Percentiles rank a stretch among this genome's conserved stretches.
Conservation (phyloP, 2,329 filamentous ascomycete genomes). For the Hypomyces perniciosus region DNA sequence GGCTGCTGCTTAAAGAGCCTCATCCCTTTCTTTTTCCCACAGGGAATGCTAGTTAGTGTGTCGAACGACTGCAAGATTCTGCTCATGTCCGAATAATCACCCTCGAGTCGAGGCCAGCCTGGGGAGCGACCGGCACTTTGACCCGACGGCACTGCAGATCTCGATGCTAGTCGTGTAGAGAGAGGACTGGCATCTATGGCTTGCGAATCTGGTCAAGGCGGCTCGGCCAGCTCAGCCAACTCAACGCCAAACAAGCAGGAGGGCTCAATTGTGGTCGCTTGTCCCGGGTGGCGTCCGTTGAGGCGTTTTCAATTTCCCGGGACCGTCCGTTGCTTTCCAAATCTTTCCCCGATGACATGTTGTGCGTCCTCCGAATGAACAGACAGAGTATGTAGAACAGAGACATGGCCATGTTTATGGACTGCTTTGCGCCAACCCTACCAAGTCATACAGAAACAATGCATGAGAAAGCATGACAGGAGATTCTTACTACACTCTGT, state of each 20-base stretch:
- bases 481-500: slow-evolving; percentile 1
- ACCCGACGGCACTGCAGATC: not conserved
- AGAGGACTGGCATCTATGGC: not conserved
- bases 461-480: too few species aligned
- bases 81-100: too few species aligned
- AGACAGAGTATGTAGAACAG: too few species aligned
- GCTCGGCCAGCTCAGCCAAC: not conserved
- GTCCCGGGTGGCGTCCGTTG: not conserved
- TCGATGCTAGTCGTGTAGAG: not conserved
- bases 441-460: too few species aligned
- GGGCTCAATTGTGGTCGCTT: not conserved
- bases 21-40: not conserved
- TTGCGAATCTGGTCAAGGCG: not conserved
- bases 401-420: too few species aligned
- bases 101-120: not conserved
- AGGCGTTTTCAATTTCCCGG: not conserved
- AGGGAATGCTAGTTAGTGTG: too few species aligned
- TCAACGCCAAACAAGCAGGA: not conserved
- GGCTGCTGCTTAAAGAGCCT: not conserved
- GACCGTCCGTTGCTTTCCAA: too few species aligned
- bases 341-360: too few species aligned
- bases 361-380: too few species aligned
- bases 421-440: too few species aligned
- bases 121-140: slow-evolving; percentile 1
- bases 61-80: too few species aligned